Evolutionary conservation across 1,284 basidiomycete genomes (phyloP).

Genomic region (Sphaerobolus stellatus): DNA sequence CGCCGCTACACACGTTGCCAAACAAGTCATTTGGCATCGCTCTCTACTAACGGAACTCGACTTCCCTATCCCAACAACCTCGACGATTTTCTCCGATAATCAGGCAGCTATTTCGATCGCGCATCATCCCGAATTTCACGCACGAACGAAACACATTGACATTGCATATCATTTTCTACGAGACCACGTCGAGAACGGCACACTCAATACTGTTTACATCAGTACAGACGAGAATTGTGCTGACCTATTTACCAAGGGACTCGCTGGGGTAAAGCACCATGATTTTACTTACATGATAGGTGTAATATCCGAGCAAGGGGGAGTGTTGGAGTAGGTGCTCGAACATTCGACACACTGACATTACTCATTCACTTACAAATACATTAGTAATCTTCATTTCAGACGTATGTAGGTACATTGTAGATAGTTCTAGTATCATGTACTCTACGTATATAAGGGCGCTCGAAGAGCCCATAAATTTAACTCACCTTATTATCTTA

Average conservation of each 20-base stretch:
- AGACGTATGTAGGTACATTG: no score
- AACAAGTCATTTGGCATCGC: slow-evolving; percentile 22
- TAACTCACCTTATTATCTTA: no score
- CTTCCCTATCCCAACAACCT: background rate
- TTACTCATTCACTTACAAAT: no score
- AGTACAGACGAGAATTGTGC: slow-evolving; percentile 16
- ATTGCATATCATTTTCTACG: slow-evolving; percentile 23
- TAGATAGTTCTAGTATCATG: no score
- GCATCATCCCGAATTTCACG: slow-evolving; percentile 2
- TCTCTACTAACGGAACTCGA: slow-evolving; percentile 2
- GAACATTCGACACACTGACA: no score
- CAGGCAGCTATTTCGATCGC: slow-evolving; percentile 21
- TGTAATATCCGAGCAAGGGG: no score
- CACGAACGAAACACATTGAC: slow-evolving; percentile 19
- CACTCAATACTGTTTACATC: slow-evolving; percentile 16
- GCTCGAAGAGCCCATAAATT: no score
- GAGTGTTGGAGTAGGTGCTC: no score
- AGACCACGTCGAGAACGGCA: slow-evolving; percentile 10
- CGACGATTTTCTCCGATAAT: slow-evolving; percentile 22
- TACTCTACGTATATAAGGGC: no score
- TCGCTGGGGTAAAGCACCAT: no score
- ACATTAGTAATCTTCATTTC: no score
- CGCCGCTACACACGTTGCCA: slow-evolving; percentile 24
- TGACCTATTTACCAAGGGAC: slow-evolving; percentile 28
- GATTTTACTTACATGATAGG: no score